Percentiles rank a stretch among this genome's conserved stretches.
Evolutionary conservation across 2,329 filamentous ascomycete species (phyloP).

Genomic region (Clonostachys rosea): DNA sequence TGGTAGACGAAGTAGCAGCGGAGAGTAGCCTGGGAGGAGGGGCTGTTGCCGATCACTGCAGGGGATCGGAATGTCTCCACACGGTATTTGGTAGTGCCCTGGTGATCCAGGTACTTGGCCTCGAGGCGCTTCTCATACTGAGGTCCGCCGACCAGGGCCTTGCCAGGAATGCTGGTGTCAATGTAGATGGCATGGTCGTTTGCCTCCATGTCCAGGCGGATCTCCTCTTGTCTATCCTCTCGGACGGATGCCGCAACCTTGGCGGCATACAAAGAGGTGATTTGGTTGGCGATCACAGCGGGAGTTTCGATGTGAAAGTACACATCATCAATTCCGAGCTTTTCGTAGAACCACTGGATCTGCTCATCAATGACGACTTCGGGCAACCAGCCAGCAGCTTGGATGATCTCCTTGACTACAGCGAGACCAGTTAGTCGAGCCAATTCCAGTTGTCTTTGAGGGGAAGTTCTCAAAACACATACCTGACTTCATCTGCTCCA

Average conservation of each 20-base stretch:
- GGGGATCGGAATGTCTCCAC: slow-evolving; percentile 97
- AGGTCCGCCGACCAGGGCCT: slow-evolving; percentile 73
- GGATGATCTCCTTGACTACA: slow-evolving; percentile 74
- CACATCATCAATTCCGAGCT: slow-evolving; percentile 96
- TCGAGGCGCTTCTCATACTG: slow-evolving; percentile 92
- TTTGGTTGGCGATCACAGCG: slow-evolving; percentile 85
- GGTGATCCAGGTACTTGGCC: slow-evolving; percentile 87
- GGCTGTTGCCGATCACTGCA: slow-evolving; percentile 64
- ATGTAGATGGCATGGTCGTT: slow-evolving; percentile 96
- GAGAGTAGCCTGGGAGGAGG: slow-evolving; percentile 73
- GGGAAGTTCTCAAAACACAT: slow-evolving; percentile 17
- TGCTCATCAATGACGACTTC: slow-evolving; percentile 77
- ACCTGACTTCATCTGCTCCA: slow-evolving; percentile 83
- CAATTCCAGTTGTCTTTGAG: background rate
- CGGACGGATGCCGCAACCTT: slow-evolving; percentile 92
- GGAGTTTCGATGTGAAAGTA: slow-evolving; percentile 92
- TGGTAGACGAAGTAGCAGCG: slow-evolving; percentile 99
- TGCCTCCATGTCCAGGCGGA: slow-evolving; percentile 92
- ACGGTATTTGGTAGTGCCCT: slow-evolving; percentile 71
- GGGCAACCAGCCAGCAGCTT: slow-evolving; percentile 81
- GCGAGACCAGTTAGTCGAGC: slow-evolving; percentile 4
- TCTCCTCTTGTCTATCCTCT: slow-evolving; percentile 91
- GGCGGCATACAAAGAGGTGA: slow-evolving; percentile 93
- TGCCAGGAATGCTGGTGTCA: slow-evolving; percentile 88
- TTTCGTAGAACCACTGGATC: slow-evolving; percentile 95